Base-by-base conservation (phyloP, 768 basidiomycete species). In the Lactarius deliciosus region DNA sequence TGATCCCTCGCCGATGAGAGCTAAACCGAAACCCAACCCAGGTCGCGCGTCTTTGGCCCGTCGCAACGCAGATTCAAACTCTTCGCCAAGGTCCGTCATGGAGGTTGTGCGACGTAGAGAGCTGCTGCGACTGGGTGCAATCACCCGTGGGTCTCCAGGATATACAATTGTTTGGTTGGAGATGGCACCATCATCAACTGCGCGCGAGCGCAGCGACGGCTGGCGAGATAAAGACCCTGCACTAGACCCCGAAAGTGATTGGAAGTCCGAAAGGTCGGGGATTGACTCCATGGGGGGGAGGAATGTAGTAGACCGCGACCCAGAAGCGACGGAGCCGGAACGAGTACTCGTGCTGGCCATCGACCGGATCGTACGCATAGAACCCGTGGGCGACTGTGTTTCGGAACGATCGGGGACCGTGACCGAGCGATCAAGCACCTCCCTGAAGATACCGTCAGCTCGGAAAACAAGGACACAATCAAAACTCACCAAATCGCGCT, bases 401-500 rank as follows among this genome's bases (percentile, higher is more conserved):
- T 73, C 74, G 16, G 85, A 81, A 63, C 78, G 79, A 69, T 78
- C 72, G 73, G 86, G 71, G 73, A 86, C 72, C 71, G 84, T 72
- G 72, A 86, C 70, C 74, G 89, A 79, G 18, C 85, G 84, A 71
- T 92, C 87, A 20, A 94, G 81, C 0, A 88, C 87, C 69, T 93
- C 92, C 92, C 92, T 95, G 68, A 40, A 63, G 20, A 62, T 15
- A 34, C n/a, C 25, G 38, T 60, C 45, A 55, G 28, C 53, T 28
- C 9, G 9, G 25, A 10, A 22, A 25, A 56, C 28, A 57, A 56
- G 2, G 4, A 61, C 16, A 57, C 43, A 30, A 13, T 32, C 62
- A 15, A 57, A 53, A 66, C 86, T 57, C 72, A 94, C 95, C 92
- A 94, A 63, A 97, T 84, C 5, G 92, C 85, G 72, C 91, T 91